Evolutionary conservation across 768 basidiomycete genomes (phyloP).

Genomic region (Auriculariales sp.): DNA sequence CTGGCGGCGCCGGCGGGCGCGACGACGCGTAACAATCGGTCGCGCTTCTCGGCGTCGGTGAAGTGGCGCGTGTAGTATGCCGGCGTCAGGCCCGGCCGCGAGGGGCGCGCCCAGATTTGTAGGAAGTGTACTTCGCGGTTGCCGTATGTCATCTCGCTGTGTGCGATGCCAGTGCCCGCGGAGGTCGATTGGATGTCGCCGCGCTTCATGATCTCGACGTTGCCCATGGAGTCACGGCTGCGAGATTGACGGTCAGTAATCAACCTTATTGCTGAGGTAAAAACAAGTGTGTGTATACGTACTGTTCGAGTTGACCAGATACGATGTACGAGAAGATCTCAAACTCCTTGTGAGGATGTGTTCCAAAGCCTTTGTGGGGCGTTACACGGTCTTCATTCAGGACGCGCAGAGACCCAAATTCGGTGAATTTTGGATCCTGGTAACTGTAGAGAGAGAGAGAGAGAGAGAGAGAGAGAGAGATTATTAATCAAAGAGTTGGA

Average conservation of each 20-base stretch:
- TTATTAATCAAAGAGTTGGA: too few species aligned
- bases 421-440: too few species aligned
- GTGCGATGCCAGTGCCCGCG: conserved; percentile 82
- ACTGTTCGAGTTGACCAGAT: conserved; percentile 70
- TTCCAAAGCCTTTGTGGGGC: conserved; percentile 69
- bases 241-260: conserved; percentile 1
- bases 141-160: conserved; percentile 38
- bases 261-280: not conserved
- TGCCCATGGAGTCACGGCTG: conserved; percentile 86
- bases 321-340: conserved; percentile 90
- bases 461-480: too few species aligned
- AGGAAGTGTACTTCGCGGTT: not conserved
- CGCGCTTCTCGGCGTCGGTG: conserved; percentile 64
- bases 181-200: conserved; percentile 88
- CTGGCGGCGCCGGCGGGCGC: conserved; percentile 50
- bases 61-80: conserved; percentile 71
- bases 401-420: conserved; percentile 65
- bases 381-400: conserved; percentile 86
- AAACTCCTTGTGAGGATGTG: conserved; percentile 69
- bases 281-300: conserved; percentile 12
- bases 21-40: conserved; percentile 59
- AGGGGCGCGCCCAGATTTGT: conserved; percentile 46
- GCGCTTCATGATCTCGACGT: conserved; percentile 74
- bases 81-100: conserved; percentile 37
- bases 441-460: too few species aligned